Conservation (phyloP, 2,329 filamentous ascomycete genomes). For the Tolypocladium album region DNA sequence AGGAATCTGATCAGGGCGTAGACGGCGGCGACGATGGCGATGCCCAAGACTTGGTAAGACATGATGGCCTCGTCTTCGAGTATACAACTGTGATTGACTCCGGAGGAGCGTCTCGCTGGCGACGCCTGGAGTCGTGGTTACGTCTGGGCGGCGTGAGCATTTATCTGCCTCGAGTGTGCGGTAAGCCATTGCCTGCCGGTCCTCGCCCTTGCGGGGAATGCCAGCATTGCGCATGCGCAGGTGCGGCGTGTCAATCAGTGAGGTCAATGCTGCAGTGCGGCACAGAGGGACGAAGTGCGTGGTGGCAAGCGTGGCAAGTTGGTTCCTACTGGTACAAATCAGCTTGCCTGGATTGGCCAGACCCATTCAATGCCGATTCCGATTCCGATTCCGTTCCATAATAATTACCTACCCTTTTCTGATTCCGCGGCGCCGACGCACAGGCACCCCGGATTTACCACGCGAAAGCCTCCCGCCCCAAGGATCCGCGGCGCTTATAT, state of each 20-base stretch:
- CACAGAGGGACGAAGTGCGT: too few species aligned
- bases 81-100: background rate
- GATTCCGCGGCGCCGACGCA: too few species aligned
- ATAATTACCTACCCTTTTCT: too few species aligned
- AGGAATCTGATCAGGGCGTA: slow-evolving; percentile 19
- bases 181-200: too few species aligned
- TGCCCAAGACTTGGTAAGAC: slow-evolving; percentile 8
- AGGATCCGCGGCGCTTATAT: too few species aligned
- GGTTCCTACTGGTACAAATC: background rate
- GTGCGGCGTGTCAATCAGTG: background rate
- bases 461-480: too few species aligned
- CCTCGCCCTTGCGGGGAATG: background rate
- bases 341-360: background rate
- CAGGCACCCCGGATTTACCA: too few species aligned
- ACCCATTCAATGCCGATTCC: too few species aligned
- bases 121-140: background rate
- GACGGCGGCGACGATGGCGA: slow-evolving; percentile 5
- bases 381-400: too few species aligned
- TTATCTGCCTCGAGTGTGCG: background rate
- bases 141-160: background rate
- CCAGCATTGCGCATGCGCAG: too few species aligned
- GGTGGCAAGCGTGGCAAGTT: too few species aligned
- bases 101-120: background rate
- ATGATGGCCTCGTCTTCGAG: slow-evolving; percentile 1
- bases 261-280: background rate